These are phyloP conservation scores for Russula sp. DNA, from an alignment of 768 basidiomycete genomes.

Conservation along the genomic window DNA sequence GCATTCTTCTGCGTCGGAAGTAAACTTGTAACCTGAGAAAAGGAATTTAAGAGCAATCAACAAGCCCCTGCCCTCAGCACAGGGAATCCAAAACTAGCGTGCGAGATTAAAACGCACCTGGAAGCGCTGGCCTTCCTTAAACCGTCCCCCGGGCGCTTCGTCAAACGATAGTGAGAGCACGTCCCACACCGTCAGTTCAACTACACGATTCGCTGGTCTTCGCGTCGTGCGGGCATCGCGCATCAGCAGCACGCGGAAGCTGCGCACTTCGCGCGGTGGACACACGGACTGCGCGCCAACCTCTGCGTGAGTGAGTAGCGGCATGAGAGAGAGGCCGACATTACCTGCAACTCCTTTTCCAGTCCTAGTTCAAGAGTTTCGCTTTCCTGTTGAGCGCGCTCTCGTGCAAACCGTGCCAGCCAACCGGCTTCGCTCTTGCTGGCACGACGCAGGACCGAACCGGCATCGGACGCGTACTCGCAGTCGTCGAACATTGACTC, in stretches of 20 bases:
- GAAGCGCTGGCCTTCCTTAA: conserved; percentile 28
- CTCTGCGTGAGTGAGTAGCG: background rate
- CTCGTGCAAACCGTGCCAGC: conserved; percentile 54
- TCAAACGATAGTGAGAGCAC: conserved; percentile 25
- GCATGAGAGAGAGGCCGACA: conserved; percentile 22
- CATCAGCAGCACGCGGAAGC: conserved; percentile 26
- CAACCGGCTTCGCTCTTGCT: conserved; percentile 52
- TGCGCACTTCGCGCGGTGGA: conserved; percentile 31
- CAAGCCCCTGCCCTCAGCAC: background rate
- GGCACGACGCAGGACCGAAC: conserved; percentile 19
- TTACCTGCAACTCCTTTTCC: conserved; percentile 69
- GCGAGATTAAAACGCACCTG: conserved; percentile 13
- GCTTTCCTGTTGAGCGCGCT: conserved; percentile 48
- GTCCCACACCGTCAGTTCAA: conserved; percentile 29
- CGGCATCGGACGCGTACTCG: conserved; percentile 21
- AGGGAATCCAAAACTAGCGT: background rate
- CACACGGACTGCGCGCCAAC: conserved; percentile 15
- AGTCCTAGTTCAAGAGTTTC: conserved; percentile 57
- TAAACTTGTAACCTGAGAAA: conserved; percentile 60
- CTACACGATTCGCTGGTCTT: conserved; percentile 22
- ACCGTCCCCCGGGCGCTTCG: conserved; percentile 10
- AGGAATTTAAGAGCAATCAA: background rate
- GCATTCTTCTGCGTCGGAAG: conserved; percentile 62
- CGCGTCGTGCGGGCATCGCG: conserved; percentile 20
- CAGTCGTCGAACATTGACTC: conserved; percentile 34